Base-by-base conservation (phyloP, 2,329 filamentous ascomycete species). In the Sporothrix brasiliensis region DNA sequence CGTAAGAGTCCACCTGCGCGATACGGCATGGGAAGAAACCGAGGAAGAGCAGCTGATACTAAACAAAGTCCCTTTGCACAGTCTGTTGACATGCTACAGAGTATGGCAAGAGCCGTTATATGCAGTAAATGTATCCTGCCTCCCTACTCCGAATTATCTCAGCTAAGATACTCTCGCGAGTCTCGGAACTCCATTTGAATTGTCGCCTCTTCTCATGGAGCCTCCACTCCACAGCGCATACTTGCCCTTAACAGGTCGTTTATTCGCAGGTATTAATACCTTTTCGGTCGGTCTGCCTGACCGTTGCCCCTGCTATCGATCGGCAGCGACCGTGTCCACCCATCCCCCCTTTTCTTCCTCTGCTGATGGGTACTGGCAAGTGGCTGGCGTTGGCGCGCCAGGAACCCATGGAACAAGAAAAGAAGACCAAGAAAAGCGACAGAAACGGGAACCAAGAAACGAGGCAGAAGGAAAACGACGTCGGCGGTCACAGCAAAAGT, bases 251-350 rank as follows among this genome's bases (percentile, higher is more conserved):
- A 27, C 39, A 27, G 39, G 39, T 16, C 16, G 5, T 58, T 39
- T 27, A 47, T 24, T 47, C 58, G 39, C 56, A 60, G 56, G 56
- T 61, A 61, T 47, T 24, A 63, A 47, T 63, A 63, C 39, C 7
- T 24, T 5, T 63, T 24, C 16, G 21, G 58, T 47, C n/a, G 47
- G 58, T 24, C 58, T 27, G 58, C 58, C 58, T 7, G 6, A 50
- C 53, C 3, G 41, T 41, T n/a, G 49, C 58, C 68, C 68, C 67
- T 69, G 68, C n/a, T 49, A 69, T 53, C 68, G 68, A 69, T 65
- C 68, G 68, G 49, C 68, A 47, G 39, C 39, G n/a, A 14, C 24
- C 47, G 67, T 65, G 58, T 34, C 68, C 68, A 69, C 68, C 58
- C 47, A 61, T 21, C 56, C 58, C 68, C 58, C 52, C 27, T 30